Percentiles rank a stretch among this genome's conserved stretches.
Evolutionary conservation across 202 grass and related monocot genomes (phyloP).

Genomic region (Carex arenaria): DNA sequence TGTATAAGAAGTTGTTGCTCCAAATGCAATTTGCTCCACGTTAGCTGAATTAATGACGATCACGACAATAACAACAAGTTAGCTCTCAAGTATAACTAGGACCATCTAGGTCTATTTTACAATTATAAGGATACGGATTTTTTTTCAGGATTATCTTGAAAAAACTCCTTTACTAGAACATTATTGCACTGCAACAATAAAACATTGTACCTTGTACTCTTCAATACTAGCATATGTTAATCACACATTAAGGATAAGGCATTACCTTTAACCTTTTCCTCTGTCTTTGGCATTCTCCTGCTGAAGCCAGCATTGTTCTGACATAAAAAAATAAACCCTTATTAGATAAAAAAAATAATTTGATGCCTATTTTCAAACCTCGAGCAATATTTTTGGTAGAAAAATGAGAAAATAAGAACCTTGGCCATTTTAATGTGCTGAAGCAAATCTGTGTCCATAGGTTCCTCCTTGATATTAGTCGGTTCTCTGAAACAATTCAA

Average conservation of each 20-base stretch:
- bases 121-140: not conserved
- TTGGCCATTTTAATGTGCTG: not conserved
- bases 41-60: not conserved
- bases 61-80: not conserved
- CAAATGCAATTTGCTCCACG: not conserved
- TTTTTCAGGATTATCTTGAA: not conserved
- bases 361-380: not conserved
- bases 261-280: constrained; percentile 6
- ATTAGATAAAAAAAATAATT: not conserved
- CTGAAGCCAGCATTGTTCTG: not conserved
- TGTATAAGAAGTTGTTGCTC: constrained; percentile 7
- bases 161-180: not conserved
- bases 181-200: not conserved
- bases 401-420: not conserved
- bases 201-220: not conserved
- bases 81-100: not conserved
- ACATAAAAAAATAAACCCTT: not conserved
- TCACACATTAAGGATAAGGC: not conserved
- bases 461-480: not conserved
- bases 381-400: not conserved
- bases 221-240: not conserved
- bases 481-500: not conserved
- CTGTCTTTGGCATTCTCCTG: constrained; percentile 10
- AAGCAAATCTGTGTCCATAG: not conserved
- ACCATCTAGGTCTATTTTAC: not conserved